These are phyloP conservation scores for Phytophthora colocasiae DNA, from an alignment of 352 stramenopile species.

Conservation along the genomic window DNA sequence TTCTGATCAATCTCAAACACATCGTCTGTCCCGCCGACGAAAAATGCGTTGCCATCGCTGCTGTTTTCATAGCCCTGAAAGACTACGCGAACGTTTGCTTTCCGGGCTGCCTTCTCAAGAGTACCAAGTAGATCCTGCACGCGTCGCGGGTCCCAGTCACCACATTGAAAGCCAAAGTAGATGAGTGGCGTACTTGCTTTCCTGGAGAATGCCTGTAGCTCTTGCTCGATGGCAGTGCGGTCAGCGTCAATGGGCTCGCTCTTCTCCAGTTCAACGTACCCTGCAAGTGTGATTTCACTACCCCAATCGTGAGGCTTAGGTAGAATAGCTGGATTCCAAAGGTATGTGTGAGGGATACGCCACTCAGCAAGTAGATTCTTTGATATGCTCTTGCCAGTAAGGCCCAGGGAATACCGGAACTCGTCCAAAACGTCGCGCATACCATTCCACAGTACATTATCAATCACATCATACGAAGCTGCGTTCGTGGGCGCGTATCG, in stretches of 20 bases:
- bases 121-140: conserved; percentile 50
- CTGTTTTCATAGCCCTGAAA: conserved; percentile 61
- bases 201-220: conserved; percentile 23
- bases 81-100: conserved; percentile 53
- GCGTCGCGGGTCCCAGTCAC: conserved; percentile 50
- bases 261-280: conserved; percentile 55
- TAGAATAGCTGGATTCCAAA: conserved; percentile 71
- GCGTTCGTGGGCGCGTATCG: conserved; percentile 53
- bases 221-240: conserved; percentile 32
- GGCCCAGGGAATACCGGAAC: conserved; percentile 62
- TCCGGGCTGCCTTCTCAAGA: conserved; percentile 50
- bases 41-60: conserved; percentile 33
- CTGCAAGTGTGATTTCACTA: conserved; percentile 59
- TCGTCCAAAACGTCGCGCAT: conserved; percentile 58
- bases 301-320: conserved; percentile 71
- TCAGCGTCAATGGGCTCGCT: conserved; percentile 21
- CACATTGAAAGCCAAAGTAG: conserved; percentile 62
- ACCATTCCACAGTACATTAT: conserved; percentile 58
- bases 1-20: conserved; percentile 61
- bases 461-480: conserved; percentile 62
- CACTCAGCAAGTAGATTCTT: conserved; percentile 55
- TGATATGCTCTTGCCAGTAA: conserved; percentile 47
- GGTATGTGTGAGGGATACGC: conserved; percentile 73
- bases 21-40: conserved; percentile 39
- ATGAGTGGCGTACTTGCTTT: conserved; percentile 40